Evolutionary conservation across 768 basidiomycete species (phyloP), one percentile per base, ranked within the genome.

Genomic region (Tephrocybe sp.): DNA sequence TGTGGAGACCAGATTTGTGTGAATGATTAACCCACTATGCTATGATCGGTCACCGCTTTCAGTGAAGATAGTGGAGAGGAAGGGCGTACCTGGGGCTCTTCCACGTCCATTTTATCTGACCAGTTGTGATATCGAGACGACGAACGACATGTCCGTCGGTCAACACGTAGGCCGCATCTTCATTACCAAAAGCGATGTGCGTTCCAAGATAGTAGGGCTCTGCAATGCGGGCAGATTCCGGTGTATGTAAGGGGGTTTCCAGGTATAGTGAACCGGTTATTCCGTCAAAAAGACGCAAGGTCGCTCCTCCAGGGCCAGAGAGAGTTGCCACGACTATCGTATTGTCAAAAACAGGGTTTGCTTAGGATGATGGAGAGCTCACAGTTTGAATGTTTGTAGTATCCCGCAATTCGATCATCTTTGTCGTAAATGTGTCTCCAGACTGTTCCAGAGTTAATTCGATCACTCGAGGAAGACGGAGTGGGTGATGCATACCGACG

Each of bases 371-470:
- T 32, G 53, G 45, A 42, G 21, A 26, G 73, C 84, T 44, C 57
- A 93, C 90, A 67, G 53, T 84, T 69, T 17, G 73, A 73, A 51
- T 81, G 69, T 33, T 73, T 75, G 60, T 81, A 79, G 64, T 86
- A 92, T 15, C 75, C 80, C 20, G 81, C 65, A 51, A 95, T 80
- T 34, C 74, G 71, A 58, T 97, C 93, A 24, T 78, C 74, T 2
- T 76, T 61, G n/a, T 87, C 85, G 57, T 85, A 86, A 49, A 88
- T 67, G 67, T 89, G 80, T 67, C 94, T 78, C 94, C 94, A 97
- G 17, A 75, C 91, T 58, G 15, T 33, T 6, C 39, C 48, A 24
- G 47, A 45, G 33, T 50, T 51, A 55, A 33, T 55, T 33, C 18
- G 41, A 40, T 51, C 43, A 46, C 7, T 11, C 41, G 32, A 11